Evolutionary conservation across 73 alveolate species (phyloP).

Genomic region (Tetrahymena malaccensis): DNA sequence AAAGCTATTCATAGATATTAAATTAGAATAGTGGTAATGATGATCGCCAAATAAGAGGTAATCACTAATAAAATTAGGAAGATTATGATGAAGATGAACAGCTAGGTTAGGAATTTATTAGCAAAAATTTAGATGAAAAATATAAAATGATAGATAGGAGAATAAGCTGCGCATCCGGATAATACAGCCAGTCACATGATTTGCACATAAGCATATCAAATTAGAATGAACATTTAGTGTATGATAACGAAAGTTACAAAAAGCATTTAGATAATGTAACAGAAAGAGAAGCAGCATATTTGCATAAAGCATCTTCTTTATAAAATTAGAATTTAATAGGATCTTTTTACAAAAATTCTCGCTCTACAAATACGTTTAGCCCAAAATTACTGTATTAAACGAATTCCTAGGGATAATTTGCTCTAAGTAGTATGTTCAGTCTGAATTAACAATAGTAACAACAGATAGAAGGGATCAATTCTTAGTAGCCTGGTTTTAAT

Average conservation of each 20-base stretch:
- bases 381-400: not conserved
- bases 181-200: not conserved
- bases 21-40: not conserved
- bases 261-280: not conserved
- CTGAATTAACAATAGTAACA: not conserved
- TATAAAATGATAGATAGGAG: not conserved
- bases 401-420: not conserved
- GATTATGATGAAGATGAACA: not conserved
- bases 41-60: not conserved
- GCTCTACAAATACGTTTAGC: not conserved
- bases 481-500: not conserved
- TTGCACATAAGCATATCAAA: not conserved
- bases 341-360: not conserved
- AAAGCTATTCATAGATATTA: not conserved
- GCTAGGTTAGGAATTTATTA: not conserved
- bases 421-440: not conserved
- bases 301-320: not conserved
- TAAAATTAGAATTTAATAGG: not conserved
- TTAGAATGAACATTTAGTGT: not conserved
- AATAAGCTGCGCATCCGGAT: not conserved
- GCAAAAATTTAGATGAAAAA: not conserved
- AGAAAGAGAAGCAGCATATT: not conserved
- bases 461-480: not conserved
- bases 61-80: not conserved
- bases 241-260: not conserved